Evolutionary conservation across 805 yeast species (phyloP), one percentile per base, ranked within the genome.

Genomic region (Lipomyces japonicus): DNA sequence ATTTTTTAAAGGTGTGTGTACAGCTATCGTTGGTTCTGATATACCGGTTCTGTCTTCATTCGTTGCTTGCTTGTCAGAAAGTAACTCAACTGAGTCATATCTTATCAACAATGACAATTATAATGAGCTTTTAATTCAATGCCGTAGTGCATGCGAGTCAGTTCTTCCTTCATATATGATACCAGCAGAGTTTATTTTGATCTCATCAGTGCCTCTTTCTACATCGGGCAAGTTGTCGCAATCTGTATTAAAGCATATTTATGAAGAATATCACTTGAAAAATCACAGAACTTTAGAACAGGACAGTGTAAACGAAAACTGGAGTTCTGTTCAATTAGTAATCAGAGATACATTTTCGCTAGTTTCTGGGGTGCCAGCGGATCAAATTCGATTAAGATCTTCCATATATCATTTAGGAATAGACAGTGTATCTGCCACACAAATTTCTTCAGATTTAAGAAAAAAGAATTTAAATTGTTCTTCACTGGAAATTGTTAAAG

Each of bases 401-500:
- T 39, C 58, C 3, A 39, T 59, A 3, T 57, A 58, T 24, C 53
- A 58, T 9, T 49, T 60, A 9, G 63, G 63, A 12, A 44, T 60
- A 44, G 63, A 60, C 40, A 58, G 62, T 21, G 50, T 60, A 9
- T 49, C 59, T 10, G 60, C 59, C 4, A 48, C 51, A n/a, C 51
- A 45, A 30, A 36, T 53, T 6, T 31, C 59, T 3, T 28, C 53
- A 1, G 24, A n/a, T 14, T 30, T 55, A 30, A 19, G 39, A 4
- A 18, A 41, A 14, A 4, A 12, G 4, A 42, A 42, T 14, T 10
- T 48, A 18, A 14, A 28, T 9, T 45, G 49, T n/a, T 30, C 53
- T 1, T 53, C 57, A 1, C 21, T 48, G 4, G 58, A 54, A 32
- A 35, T 54, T 18, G 21, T 53, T 30, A 45, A 42, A 43, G 54